Evolutionary conservation across 352 stramenopile genomes (phyloP).

Genomic region (Phytophthora hibernalis): DNA sequence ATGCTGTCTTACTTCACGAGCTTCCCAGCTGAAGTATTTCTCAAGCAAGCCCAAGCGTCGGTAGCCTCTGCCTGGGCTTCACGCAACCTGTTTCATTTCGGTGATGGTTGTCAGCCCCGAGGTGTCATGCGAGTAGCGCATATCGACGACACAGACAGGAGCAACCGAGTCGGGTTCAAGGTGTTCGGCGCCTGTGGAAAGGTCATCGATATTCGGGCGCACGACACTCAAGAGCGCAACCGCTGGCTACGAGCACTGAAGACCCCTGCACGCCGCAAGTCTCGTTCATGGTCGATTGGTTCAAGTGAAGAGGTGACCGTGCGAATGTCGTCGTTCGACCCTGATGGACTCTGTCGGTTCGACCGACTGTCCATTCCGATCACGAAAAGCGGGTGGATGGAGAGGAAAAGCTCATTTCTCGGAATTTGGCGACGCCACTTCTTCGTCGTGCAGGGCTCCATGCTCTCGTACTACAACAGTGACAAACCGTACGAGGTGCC

Average conservation of each 20-base stretch:
- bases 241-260: conserved; percentile 73
- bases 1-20: conserved; percentile 76
- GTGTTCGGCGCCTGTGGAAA: conserved; percentile 75
- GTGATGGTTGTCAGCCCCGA: conserved; percentile 59
- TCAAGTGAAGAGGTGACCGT: conserved; percentile 59
- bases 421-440: conserved; percentile 75
- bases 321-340: conserved; percentile 64
- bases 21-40: conserved; percentile 78
- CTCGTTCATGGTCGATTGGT: conserved; percentile 66
- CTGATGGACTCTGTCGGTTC: conserved; percentile 56
- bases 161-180: conserved; percentile 68
- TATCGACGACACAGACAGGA: conserved; percentile 64
- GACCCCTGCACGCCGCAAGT: conserved; percentile 64
- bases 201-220: conserved; percentile 73
- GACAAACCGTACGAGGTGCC: conserved; percentile 83
- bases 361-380: conserved; percentile 71
- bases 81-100: conserved; percentile 49
- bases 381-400: conserved; percentile 70
- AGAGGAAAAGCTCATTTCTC: conserved; percentile 67
- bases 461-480: conserved; percentile 77
- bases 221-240: conserved; percentile 68
- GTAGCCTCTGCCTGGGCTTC: conserved; percentile 37
- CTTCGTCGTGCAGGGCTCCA: conserved; percentile 75
- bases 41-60: conserved; percentile 56
- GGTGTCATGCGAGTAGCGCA: conserved; percentile 77